A percentile compares a stretch with the other conserved stretches of the same genome.
Conservation (phyloP, 2,329 filamentous ascomycete species). For the Arthrobotrys iridis region DNA sequence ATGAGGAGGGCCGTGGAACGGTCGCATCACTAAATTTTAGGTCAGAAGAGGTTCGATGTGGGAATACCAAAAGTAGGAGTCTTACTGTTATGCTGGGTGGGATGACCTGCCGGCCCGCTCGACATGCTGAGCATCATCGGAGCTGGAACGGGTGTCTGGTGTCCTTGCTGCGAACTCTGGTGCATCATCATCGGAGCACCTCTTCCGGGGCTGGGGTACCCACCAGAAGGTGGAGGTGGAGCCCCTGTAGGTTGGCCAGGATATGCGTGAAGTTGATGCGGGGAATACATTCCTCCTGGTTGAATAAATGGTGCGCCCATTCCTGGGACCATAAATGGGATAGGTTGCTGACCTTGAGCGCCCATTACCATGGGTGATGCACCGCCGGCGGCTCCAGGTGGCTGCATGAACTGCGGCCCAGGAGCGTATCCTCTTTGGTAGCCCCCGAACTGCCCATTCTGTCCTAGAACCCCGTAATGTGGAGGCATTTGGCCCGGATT, state of each 20-base stretch:
- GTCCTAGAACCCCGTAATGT: conserved; percentile 55
- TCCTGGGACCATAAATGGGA: conserved; percentile 61
- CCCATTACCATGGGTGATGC: conserved; percentile 78
- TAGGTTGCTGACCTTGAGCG: conserved; percentile 68
- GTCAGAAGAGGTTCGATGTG: conserved; percentile 65
- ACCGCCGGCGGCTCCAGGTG: conserved; percentile 52
- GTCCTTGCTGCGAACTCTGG: conserved; percentile 88
- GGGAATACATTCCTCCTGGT: conserved; percentile 80
- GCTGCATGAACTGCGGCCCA: conserved; percentile 49
- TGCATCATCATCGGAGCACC: conserved; percentile 93
- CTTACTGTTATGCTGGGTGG: conserved; percentile 75
- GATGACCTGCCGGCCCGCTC: conserved; percentile 78
- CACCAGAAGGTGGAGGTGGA: conserved; percentile 73
- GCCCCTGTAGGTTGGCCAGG: conserved; percentile 66
- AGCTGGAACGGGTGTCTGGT: conserved; percentile 73
- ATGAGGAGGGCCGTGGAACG: conserved; percentile 67
- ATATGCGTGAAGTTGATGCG: conserved; percentile 76
- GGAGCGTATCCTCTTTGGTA: conserved; percentile 52
- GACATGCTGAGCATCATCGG: conserved; percentile 78
- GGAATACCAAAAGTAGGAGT: conserved; percentile 69
- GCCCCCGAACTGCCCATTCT: conserved; percentile 54
- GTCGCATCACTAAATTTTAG: conserved; percentile 68
- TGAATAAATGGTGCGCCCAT: conserved; percentile 67
- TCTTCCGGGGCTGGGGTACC: conserved; percentile 88
- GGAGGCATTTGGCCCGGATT: conserved; percentile 58